A percentile compares a stretch with the other conserved stretches of the same genome.
Evolutionary conservation across 805 yeast species (phyloP).

Genomic region (Saccharomyces paradoxus): DNA sequence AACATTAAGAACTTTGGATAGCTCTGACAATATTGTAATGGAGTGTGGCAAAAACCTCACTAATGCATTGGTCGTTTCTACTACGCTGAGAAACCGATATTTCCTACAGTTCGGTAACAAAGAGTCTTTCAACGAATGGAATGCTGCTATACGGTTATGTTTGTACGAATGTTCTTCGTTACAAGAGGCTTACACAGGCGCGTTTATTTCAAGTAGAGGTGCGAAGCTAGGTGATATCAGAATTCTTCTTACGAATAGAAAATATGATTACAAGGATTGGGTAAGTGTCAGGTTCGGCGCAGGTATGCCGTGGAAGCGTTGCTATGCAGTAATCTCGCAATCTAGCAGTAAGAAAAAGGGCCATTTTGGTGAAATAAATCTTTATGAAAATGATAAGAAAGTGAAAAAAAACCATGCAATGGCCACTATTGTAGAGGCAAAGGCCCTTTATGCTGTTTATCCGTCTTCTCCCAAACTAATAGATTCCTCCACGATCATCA

Average conservation of each 20-base stretch:
- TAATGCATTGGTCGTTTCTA: slow-evolving; percentile 80
- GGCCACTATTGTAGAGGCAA: slow-evolving; percentile 68
- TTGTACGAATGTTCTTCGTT: slow-evolving; percentile 72
- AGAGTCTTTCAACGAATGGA: slow-evolving; percentile 67
- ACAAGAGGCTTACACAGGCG: slow-evolving; percentile 96
- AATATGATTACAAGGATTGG: slow-evolving; percentile 89
- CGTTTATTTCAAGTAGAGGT: slow-evolving; percentile 85
- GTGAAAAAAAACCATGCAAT: slow-evolving; percentile 60
- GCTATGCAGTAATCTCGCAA: slow-evolving; percentile 83
- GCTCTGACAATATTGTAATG: slow-evolving; percentile 56
- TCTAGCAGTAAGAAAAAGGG: slow-evolving; percentile 39
- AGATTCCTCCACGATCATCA: slow-evolving; percentile 81
- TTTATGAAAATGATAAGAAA: slow-evolving; percentile 75
- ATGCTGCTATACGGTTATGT: slow-evolving; percentile 71
- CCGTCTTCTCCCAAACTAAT: slow-evolving; percentile 78
- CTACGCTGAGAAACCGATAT: slow-evolving; percentile 84
- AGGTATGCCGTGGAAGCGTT: slow-evolving; percentile 96
- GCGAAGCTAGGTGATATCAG: slow-evolving; percentile 78
- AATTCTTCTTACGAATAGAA: slow-evolving; percentile 74
- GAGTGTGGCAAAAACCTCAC: slow-evolving; percentile 42
- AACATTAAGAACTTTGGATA: slow-evolving; percentile 61
- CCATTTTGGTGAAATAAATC: slow-evolving; percentile 57
- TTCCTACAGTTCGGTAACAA: slow-evolving; percentile 67
- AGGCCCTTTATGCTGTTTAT: slow-evolving; percentile 79
- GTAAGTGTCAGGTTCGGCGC: slow-evolving; percentile 89